Conservation (phyloP, 2,329 filamentous ascomycete species). For the Lasiodiplodia citricola region DNA sequence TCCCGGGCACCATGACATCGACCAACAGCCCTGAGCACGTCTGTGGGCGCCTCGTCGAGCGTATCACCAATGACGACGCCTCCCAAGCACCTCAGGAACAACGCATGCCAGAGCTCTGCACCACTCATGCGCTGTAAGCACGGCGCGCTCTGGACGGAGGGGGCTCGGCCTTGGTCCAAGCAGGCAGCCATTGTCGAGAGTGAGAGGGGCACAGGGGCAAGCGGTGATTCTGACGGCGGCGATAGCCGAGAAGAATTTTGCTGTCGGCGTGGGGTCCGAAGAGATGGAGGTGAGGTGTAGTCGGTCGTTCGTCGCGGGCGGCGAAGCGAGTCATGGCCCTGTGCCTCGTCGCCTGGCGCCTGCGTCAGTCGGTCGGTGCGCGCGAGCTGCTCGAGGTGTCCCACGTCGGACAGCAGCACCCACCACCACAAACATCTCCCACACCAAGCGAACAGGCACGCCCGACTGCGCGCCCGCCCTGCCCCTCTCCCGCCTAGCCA, state of each 20-base stretch:
- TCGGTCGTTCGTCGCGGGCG: not conserved
- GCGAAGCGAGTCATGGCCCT: not conserved
- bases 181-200: not conserved
- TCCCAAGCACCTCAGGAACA: conserved; percentile 15
- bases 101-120: conserved; percentile 20
- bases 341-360: not conserved
- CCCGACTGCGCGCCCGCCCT: not conserved
- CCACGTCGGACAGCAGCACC: conserved; percentile 19
- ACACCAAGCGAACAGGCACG: not conserved
- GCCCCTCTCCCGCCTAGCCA: not conserved
- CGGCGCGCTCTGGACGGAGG: not conserved
- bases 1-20: conserved; percentile 16
- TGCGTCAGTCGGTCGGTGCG: not conserved
- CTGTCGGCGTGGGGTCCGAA: not conserved
- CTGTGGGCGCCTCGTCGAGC: conserved; percentile 1
- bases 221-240: not conserved
- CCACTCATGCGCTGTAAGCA: conserved; percentile 23
- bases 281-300: not conserved
- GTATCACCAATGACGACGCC: conserved; percentile 17
- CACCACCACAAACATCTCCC: conserved; percentile 13
- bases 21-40: not conserved
- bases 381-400: not conserved
- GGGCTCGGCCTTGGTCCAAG: not conserved
- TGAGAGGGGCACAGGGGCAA: conserved; percentile 4
- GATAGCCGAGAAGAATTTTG: not conserved